Evolutionary conservation across 371 early-diverging fungal genomes (phyloP), one percentile per base, ranked within the genome.

Genomic region (Polyrhizophydium stewartii): DNA sequence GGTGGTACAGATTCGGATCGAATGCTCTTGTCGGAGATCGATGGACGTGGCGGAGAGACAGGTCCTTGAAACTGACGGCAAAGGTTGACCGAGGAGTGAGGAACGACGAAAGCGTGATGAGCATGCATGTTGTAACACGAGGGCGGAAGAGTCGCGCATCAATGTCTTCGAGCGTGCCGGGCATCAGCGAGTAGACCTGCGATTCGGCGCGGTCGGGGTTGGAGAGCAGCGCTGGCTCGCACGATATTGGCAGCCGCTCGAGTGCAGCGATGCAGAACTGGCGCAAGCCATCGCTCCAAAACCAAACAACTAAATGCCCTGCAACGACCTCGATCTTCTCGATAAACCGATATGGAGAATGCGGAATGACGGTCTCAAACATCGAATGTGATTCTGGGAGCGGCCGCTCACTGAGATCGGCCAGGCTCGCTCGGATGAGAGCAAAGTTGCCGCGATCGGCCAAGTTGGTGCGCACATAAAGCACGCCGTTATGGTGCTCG

Each of bases 391-490:
- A 40, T 7, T 1, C 22, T 45, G 1, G 45, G 25, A 0, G 55
- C 17, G 25, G 53, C 13, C 10, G 58, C 55, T 13, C 38, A 38
- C 6, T n/a, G 22, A 7, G 60, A 64, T 17, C 61, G 13, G 3
- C 35, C 3, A 35, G 35, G 13, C 7, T 61, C 2, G 71, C 45
- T 10, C 78, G 67, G 27, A 73, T n/a, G 25, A 81, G 69, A 45
- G 71, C 60, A 33, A 69, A 81, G 58, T 78, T 74, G 38, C 27
- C 19, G 1, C 68, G 58, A 1, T 38, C 66, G 21, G 55, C 68
- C 7, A 61, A 66, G 65, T 81, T 83, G 53, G 75, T 72, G 50
- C 61, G 71, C 38, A 82, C 35, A 59, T 74, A 78, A 37, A 82
- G 73, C 38, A 60, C 62, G 1, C 74, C 75, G 16, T 66, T 46